A percentile compares a stretch with the other conserved stretches of the same genome.
phyloP scores from a whole-genome alignment of 306 rosid genomes.

The Quercus engelmannii region DNA sequence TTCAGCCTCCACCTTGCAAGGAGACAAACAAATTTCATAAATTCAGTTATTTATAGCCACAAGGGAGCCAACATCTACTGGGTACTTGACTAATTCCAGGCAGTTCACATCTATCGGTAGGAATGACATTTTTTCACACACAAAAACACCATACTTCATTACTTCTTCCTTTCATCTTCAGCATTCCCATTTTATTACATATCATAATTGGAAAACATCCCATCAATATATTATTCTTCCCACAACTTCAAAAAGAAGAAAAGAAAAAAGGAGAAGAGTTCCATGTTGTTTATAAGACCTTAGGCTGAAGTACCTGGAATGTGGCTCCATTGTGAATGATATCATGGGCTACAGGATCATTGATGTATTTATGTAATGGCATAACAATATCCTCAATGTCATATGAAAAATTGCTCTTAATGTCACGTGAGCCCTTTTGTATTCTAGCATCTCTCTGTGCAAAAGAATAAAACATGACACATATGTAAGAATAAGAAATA shows the following conservation, averaged over 20 bases:
- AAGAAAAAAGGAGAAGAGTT: slow-evolving; percentile 12
- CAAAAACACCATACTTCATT: neutral
- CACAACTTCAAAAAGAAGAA: neutral
- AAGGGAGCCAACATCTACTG: neutral
- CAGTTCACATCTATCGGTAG: neutral
- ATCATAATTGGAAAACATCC: too few species aligned
- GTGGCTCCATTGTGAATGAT: slow-evolving; percentile 93
- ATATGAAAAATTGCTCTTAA: slow-evolving; percentile 46
- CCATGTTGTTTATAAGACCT: slow-evolving; percentile 7
- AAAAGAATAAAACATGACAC: slow-evolving; percentile 25
- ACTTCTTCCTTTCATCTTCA: neutral
- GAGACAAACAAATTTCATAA: slow-evolving; percentile 4
- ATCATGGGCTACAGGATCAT: slow-evolving; percentile 65
- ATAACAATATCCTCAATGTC: slow-evolving; percentile 72
- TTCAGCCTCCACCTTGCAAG: too few species aligned
- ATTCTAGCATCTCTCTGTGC: slow-evolving; percentile 68
- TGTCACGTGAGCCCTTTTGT: slow-evolving; percentile 25
- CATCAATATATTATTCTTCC: neutral
- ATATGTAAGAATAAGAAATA: slow-evolving; percentile 13
- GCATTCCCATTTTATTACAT: neutral
- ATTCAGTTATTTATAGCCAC: slow-evolving; percentile 1
- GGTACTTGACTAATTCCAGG: neutral
- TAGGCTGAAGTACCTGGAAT: slow-evolving; percentile 70
- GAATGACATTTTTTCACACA: neutral
- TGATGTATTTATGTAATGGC: slow-evolving; percentile 79